A percentile compares a stretch with the other conserved stretches of the same genome.
Conservation (phyloP, 2,329 filamentous ascomycete genomes). For the Rhinocladiella similis region DNA sequence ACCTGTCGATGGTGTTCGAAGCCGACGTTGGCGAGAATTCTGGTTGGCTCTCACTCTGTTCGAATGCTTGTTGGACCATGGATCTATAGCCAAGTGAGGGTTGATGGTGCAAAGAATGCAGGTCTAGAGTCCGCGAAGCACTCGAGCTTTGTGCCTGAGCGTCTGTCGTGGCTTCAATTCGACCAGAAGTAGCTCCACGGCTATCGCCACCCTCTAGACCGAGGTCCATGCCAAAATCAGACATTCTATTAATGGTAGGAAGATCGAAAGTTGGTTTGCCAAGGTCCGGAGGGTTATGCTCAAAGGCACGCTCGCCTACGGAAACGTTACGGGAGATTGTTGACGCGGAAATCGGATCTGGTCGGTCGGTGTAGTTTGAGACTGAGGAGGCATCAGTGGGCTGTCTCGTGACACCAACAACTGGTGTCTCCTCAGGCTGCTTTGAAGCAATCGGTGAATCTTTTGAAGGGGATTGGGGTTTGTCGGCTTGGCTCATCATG, state of each 20-base stretch:
- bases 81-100: conserved; percentile 58
- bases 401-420: conserved; percentile 16
- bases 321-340: conserved; percentile 19
- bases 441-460: conserved; percentile 1
- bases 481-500: conserved; percentile 28
- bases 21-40: conserved; percentile 54
- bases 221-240: conserved; percentile 26
- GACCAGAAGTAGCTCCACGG: neutral
- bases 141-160: neutral
- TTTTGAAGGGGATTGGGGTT: neutral
- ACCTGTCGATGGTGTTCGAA: conserved; percentile 54
- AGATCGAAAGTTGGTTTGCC: conserved; percentile 11
- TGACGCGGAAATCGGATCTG: conserved; percentile 27
- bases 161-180: neutral
- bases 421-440: conserved; percentile 15
- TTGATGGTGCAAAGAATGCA: conserved; percentile 48
- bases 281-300: neutral
- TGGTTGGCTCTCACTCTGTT: conserved; percentile 55
- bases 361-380: conserved; percentile 26
- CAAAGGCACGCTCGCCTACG: conserved; percentile 5
- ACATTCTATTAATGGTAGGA: conserved; percentile 21
- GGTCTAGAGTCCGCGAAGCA: no score
- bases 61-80: conserved; percentile 66
- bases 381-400: conserved; percentile 27
- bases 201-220: neutral